Percentiles rank a stretch among this genome's conserved stretches.
Evolutionary conservation across 805 yeast species (phyloP).

Genomic region (Saturnispora gosingensis): DNA sequence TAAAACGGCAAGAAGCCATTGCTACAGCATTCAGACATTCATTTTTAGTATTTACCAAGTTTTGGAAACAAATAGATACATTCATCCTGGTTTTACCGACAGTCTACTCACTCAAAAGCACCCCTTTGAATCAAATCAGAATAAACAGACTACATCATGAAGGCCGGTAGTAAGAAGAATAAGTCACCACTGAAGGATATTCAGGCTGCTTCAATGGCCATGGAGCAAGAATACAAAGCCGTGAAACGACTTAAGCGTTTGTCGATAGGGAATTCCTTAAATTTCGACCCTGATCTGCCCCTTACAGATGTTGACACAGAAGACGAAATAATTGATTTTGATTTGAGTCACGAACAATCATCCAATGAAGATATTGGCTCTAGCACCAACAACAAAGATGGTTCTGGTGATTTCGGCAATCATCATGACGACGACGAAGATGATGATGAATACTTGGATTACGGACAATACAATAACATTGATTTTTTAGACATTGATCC

Average conservation of each 20-base stretch:
- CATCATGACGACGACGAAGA: neutral
- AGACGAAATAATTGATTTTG: neutral
- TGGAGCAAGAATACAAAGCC: constrained; percentile 64
- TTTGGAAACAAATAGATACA: neutral
- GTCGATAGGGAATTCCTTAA: constrained; percentile 55
- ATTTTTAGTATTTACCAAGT: neutral
- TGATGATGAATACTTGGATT: constrained; percentile 18
- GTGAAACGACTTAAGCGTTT: constrained; percentile 66
- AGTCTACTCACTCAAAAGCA: neutral
- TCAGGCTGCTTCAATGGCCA: constrained; percentile 61
- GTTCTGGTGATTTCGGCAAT: neutral
- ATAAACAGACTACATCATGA: neutral
- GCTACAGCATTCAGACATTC: neutral
- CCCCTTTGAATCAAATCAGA: neutral
- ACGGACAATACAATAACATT: constrained; percentile 13
- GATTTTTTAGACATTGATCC: constrained; percentile 13
- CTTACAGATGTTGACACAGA: constrained; percentile 11
- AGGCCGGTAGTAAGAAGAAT: constrained; percentile 6
- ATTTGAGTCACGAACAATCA: neutral
- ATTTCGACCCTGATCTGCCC: constrained; percentile 66
- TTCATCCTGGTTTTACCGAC: neutral
- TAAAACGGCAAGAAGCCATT: neutral
- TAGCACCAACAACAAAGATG: neutral
- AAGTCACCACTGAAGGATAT: constrained; percentile 31
- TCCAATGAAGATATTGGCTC: neutral